Base-by-base conservation (phyloP, 2,329 filamentous ascomycete species). In the Zymoseptoria pseudotritici region DNA sequence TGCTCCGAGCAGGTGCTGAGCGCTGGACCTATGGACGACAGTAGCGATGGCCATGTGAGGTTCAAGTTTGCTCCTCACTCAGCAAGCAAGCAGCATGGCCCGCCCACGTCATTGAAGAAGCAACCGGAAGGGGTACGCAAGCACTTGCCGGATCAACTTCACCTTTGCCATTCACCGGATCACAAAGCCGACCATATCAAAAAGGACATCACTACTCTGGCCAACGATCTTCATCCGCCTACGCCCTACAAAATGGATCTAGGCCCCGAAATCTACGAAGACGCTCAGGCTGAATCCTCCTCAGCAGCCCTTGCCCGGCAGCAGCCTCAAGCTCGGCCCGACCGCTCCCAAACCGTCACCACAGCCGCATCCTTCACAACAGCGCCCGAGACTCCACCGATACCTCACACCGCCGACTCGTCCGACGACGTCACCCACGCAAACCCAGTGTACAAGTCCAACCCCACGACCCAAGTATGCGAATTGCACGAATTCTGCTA, bases 401-500 rank as follows among this genome's bases (percentile, higher is more conserved):
- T 29, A 13, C 36, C 36, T 17, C 36, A 46, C 36, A 46, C 36
- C 13, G 36, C 36, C 22, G 50, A 21, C 52, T 17, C 17, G 1
- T 8, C 22, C 22, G 24, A 53, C 26, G 22, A 19, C 22, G 11
- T n/a, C 22, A 26, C 17, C 52, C 22, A 26, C 22, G 19, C 20
- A 4, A 31, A 52, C 42, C 22, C 58, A n/a, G 54, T 59, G 29
- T 66, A 63, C 52, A 67, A 67, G 50, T 51, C 59, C 4, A 61
- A 49, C 21, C 50, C 63, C 10, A 65, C 61, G 11, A 58, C 58
- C 20, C n/a, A 57, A 21, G 56, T 66, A 29, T 60, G 57, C 58
- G 58, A 61, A 50, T 51, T 31, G 51, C 58, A 69, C 54, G 52
- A 66, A 22, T 11, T 67, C 24, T 61, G 57, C 53, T 66, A 63